Base-by-base conservation (phyloP, 1,139 yeast species). In the Maudiozyma humilis region DNA sequence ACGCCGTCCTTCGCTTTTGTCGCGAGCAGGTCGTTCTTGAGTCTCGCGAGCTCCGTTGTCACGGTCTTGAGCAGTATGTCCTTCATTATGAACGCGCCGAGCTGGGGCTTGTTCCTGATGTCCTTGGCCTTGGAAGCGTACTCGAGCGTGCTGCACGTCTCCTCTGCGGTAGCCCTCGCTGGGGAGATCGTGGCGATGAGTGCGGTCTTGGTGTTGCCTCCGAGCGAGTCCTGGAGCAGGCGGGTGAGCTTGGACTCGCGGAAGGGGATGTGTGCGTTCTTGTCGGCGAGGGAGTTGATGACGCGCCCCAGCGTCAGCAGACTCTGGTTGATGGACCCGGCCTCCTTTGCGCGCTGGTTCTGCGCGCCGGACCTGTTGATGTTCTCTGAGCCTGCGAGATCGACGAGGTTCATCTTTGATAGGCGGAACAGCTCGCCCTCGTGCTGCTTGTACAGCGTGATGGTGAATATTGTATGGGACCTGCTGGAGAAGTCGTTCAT, bases 341-440 rank as follows among this genome's bases (percentile, higher is more conserved):
- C 84, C 55, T 79, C 86, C 55, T 78, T 78, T 0, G 82, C 82
- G 43, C 83, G 59, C 54, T 75, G 78, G 47, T 76, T 72, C 41
- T 67, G 57, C 1, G 78, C 72, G 10, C 85, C 84, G 1, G 83
- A 76, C 50, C 78, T 64, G 55, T 72, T 72, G 36, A 79, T 74
- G 52, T 79, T 78, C 60, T 83, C 91, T 7, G 87, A 79, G 0
- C 91, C 93, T 1, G 91, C 93, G 48, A 83, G 70, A 67, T 82
- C 91, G 2, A 82, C 91, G 38, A 83, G 66, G 59, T 82, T 82
- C 73, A 83, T 78, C 53, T 82, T 83, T 1, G 88, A 79, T 14
- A 77, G 67, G 46, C 73, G 69, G 48, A 72, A 64, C 32, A 74
- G 67, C 32, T 64, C 68, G 6, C 27, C 27, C 8, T 70, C 68